Evolutionary conservation across 192 early-diverging fungal genomes (phyloP).

Genomic region (Podila clonocystis): DNA sequence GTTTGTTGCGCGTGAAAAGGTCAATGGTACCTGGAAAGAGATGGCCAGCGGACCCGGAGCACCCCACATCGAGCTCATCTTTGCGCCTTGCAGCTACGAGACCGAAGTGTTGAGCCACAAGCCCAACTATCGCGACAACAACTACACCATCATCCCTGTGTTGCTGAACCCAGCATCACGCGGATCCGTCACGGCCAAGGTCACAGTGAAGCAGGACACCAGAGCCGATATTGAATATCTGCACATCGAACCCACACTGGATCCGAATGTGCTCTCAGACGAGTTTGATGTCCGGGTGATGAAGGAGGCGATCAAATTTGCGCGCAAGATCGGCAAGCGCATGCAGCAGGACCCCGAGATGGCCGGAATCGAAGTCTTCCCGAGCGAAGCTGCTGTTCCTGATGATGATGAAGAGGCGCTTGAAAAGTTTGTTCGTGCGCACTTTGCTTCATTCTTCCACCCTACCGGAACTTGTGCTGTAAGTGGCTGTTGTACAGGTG

Average conservation of each 20-base stretch:
- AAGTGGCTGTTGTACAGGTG: not conserved
- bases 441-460: conserved; percentile 6
- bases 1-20: conserved; percentile 27
- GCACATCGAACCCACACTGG: conserved; percentile 1
- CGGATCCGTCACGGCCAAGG: not conserved
- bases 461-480: conserved; percentile 22
- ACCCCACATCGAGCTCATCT: conserved; percentile 27
- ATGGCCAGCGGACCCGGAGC: conserved; percentile 21
- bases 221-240: not conserved
- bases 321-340: conserved; percentile 6
- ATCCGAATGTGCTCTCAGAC: conserved; percentile 16
- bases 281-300: conserved; percentile 18
- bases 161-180: conserved; percentile 19
- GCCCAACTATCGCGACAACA: not conserved
- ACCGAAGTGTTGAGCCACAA: not conserved
- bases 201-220: not conserved
- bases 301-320: conserved; percentile 9
- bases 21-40: conserved; percentile 18
- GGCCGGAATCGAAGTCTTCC: conserved; percentile 9
- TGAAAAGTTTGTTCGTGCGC: conserved; percentile 5
- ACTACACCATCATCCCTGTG: conserved; percentile 6
- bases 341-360: conserved; percentile 15
- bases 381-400: conserved; percentile 5
- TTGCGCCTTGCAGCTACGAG: conserved; percentile 1
- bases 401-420: conserved; percentile 14